Percentiles rank a stretch among this genome's conserved stretches.
Conservation (phyloP, 352 stramenopile genomes). For the Globisporangium cystogenes region DNA sequence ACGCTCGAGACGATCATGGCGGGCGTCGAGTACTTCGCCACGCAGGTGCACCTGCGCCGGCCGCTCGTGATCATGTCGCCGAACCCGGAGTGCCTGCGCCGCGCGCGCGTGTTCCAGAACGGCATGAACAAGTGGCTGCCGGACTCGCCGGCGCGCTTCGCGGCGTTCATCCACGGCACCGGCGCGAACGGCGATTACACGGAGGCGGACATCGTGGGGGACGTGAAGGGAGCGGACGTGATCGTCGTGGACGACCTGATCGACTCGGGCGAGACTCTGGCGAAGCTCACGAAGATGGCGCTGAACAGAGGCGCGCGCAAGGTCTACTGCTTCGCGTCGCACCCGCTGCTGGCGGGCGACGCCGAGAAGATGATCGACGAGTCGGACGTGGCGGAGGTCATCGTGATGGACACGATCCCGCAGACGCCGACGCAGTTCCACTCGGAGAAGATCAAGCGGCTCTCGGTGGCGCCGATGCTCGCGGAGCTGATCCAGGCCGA, state of each 20-base stretch:
- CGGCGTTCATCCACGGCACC: slow-evolving; percentile 77
- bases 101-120: slow-evolving; percentile 81
- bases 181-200: slow-evolving; percentile 47
- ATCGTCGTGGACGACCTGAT: slow-evolving; percentile 93
- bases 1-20: slow-evolving; percentile 91
- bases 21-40: slow-evolving; percentile 90
- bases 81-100: slow-evolving; percentile 84
- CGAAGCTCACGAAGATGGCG: slow-evolving; percentile 76
- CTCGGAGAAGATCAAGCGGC: slow-evolving; percentile 84
- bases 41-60: slow-evolving; percentile 71
- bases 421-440: slow-evolving; percentile 44
- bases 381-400: slow-evolving; percentile 73
- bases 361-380: slow-evolving; percentile 84
- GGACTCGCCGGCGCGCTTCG: slow-evolving; percentile 74
- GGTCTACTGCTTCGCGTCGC: slow-evolving; percentile 88
- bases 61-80: slow-evolving; percentile 85
- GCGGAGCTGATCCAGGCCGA: slow-evolving; percentile 89
- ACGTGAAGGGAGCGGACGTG: slow-evolving; percentile 85
- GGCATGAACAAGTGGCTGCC: slow-evolving; percentile 86
- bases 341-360: slow-evolving; percentile 87
- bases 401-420: slow-evolving; percentile 90
- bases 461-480: slow-evolving; percentile 86
- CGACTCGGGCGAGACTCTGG: slow-evolving; percentile 80
- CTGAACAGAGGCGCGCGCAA: slow-evolving; percentile 81
- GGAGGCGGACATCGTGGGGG: slow-evolving; percentile 83